Evolutionary conservation across 495 filamentous ascomycete genomes (phyloP).

Genomic region (Cercophora sp.): DNA sequence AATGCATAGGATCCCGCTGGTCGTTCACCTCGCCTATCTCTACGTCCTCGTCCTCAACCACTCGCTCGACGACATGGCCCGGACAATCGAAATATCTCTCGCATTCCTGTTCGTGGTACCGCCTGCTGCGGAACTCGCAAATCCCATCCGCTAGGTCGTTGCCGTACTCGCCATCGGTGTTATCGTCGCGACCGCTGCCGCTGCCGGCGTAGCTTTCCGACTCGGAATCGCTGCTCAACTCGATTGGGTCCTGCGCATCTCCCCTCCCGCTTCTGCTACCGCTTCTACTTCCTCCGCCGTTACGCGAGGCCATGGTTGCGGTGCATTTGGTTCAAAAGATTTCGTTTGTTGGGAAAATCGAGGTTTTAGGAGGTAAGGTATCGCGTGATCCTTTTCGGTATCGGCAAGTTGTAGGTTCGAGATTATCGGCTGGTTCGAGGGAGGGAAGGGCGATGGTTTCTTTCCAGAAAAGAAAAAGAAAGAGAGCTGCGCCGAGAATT

Average conservation of each 20-base stretch:
- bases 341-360: no score
- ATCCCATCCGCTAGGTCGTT: background rate
- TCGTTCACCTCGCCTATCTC: background rate
- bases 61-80: constrained; percentile 32
- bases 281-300: background rate
- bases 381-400: no score
- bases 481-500: no score
- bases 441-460: no score
- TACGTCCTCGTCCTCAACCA: constrained; percentile 16
- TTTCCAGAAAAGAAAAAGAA: no score
- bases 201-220: background rate
- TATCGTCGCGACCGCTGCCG: background rate
- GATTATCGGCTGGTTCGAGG: no score
- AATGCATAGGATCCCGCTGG: background rate
- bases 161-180: background rate
- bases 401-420: no score
- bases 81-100: constrained; percentile 43
- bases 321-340: no score
- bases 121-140: constrained; percentile 20
- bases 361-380: no score
- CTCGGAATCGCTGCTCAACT: background rate
- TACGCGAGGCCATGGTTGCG: background rate
- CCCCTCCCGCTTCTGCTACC: no score
- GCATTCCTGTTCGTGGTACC: constrained; percentile 38
- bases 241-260: constrained; percentile 2